Evolutionary conservation across 176 grass and related monocot species (phyloP), one percentile per base, ranked within the genome.

Genomic region (Chloris gayana): DNA sequence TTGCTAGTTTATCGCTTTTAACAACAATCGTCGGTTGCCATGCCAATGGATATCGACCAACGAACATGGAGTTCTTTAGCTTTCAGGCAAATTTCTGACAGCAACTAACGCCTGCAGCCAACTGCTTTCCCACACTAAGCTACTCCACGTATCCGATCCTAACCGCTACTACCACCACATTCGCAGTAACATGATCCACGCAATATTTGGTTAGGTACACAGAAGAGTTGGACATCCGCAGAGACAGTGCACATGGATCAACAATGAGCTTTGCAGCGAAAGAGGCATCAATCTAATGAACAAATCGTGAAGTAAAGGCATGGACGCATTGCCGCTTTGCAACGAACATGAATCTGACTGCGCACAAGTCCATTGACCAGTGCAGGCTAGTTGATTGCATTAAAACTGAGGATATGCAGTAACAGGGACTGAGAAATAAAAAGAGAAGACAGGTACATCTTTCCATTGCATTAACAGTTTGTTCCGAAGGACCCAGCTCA

Each of bases 401-500:
- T 12, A 31, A 27, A 6, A 37, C 35, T 37, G 35, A 37, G 4
- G 35, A 37, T 37, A 37, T 6, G 35, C 35, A 37, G 4, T 37
- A 37, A 37, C 35, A 37, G 35, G 35, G 35, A 37, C 7, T 37
- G 35, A 37, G 35, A 37, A 37, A 37, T 6, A 6, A 37, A 37
- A 37, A 0, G n/a, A n/a, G n/a, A n/a, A n/a, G n/a, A n/a, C n/a
- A n/a, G 7, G 35, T 37, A 37, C 35, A 37, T 35, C 34, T 35
- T 35, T 35, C 46, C 59, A 67, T 41, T 67, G 72, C 72, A 44
- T 47, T 45, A 14, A 35, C 24, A 78, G 59, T 73, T 73, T 14
- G 27, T 6, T 50, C 35, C 59, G 54, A 67, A 61, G 30, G 86
- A 70, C 34, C 64, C 62, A 75, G 75, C 24, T 34, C 72, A 84